Evolutionary conservation across 108 stramenopile species (phyloP).

Genomic region (Epithemia pelagica): DNA sequence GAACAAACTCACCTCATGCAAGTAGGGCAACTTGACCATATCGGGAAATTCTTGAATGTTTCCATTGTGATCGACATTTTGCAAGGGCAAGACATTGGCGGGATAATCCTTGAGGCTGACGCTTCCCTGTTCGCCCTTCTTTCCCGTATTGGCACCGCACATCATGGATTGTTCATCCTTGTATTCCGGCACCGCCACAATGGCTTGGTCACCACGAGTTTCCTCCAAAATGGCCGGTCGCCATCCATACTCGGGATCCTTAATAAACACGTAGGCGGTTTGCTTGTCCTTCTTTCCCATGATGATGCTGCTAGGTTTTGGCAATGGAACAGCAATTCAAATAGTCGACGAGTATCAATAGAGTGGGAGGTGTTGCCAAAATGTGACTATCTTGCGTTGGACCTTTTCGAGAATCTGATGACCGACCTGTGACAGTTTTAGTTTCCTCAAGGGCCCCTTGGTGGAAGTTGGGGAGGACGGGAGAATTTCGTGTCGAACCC

Average conservation of each 20-base stretch:
- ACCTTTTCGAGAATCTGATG: too few relatives aligned
- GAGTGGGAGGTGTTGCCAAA: too few relatives aligned
- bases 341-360: too few relatives aligned
- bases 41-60: conserved; percentile 41
- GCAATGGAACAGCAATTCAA: too few relatives aligned
- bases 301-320: conserved; percentile 3
- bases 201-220: conserved; percentile 16
- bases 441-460: too few relatives aligned
- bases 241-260: conserved; percentile 37
- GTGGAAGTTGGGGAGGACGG: too few relatives aligned
- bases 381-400: too few relatives aligned
- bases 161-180: conserved; percentile 24
- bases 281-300: conserved; percentile 19
- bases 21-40: conserved; percentile 77
- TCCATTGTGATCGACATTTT: conserved; percentile 55
- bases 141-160: conserved; percentile 30
- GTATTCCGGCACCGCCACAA: conserved; percentile 36
- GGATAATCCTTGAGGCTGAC: conserved; percentile 68
- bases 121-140: conserved; percentile 38
- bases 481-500: too few relatives aligned
- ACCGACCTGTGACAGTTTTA: too few relatives aligned
- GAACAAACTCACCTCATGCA: conserved; percentile 70
- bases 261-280: conserved; percentile 30
- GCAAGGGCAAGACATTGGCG: conserved; percentile 60
- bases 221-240: conserved; percentile 30